Evolutionary conservation across 2,329 filamentous ascomycete species (phyloP).

Genomic region (Plenodomus biglobosus): DNA sequence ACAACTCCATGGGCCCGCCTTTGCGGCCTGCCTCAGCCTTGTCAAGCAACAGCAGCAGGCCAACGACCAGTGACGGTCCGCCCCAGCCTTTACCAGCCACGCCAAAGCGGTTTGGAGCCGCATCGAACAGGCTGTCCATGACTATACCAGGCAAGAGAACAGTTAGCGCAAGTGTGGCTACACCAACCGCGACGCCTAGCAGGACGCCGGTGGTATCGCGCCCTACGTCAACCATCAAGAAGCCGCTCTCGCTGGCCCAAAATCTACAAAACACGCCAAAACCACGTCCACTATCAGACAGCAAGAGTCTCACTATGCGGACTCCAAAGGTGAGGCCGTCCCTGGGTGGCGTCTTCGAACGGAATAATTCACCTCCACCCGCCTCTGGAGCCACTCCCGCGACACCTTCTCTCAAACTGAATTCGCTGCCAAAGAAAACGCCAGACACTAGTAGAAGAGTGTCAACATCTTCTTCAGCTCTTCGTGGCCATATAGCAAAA

Average conservation of each 20-base stretch:
- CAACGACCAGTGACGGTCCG: slow-evolving; percentile 50
- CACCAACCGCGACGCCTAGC: slow-evolving; percentile 34
- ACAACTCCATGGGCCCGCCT: slow-evolving; percentile 63
- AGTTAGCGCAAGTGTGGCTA: slow-evolving; percentile 33
- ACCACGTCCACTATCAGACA: slow-evolving; percentile 35
- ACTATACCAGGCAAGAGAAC: slow-evolving; percentile 42
- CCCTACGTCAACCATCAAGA: slow-evolving; percentile 35
- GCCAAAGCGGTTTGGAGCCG: slow-evolving; percentile 23
- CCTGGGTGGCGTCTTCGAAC: slow-evolving; percentile 39
- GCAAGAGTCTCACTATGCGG: slow-evolving; percentile 42
- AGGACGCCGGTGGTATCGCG: slow-evolving; percentile 37
- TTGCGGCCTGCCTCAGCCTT: slow-evolving; percentile 64
- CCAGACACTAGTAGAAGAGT: slow-evolving; percentile 43
- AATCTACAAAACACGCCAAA: slow-evolving; percentile 33
- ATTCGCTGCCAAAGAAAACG: slow-evolving; percentile 33
- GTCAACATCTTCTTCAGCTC: slow-evolving; percentile 72
- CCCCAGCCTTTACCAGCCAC: slow-evolving; percentile 34
- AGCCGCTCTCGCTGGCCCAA: slow-evolving; percentile 29
- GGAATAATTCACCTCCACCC: slow-evolving; percentile 34
- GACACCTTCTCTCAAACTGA: slow-evolving; percentile 22
- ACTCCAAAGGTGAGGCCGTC: slow-evolving; percentile 38
- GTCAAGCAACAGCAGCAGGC: slow-evolving; percentile 57
- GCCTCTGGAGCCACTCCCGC: slow-evolving; percentile 13
- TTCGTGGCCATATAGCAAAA: slow-evolving; percentile 90
- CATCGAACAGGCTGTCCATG: slow-evolving; percentile 33